phyloP scores from a whole-genome alignment of 441 rosid genomes.

The Kokia cookei region DNA sequence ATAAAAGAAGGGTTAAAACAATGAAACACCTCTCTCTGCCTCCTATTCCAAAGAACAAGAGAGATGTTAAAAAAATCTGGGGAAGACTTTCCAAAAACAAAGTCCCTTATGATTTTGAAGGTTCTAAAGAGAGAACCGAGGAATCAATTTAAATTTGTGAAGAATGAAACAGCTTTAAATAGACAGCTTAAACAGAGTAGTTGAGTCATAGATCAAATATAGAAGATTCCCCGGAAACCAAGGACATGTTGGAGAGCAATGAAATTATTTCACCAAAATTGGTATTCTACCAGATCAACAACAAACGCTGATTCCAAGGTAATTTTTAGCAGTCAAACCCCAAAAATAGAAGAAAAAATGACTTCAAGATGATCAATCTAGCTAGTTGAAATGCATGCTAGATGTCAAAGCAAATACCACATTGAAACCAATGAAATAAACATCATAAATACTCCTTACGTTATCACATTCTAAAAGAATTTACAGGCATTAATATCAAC shows the following conservation, averaged over 20 bases:
- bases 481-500: background rate
- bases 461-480: background rate
- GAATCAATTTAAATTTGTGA: background rate
- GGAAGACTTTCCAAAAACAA: background rate
- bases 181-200: background rate
- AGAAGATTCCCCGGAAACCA: too few species aligned
- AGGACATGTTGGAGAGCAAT: background rate
- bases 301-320: background rate
- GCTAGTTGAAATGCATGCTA: background rate
- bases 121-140: background rate
- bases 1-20: background rate
- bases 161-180: background rate
- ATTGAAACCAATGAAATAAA: background rate
- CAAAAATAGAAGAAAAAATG: background rate
- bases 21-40: conserved; percentile 4
- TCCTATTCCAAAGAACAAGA: conserved; percentile 9
- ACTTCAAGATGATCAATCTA: background rate
- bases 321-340: background rate
- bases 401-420: background rate
- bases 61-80: background rate
- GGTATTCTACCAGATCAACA: background rate
- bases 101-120: background rate
- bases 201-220: background rate
- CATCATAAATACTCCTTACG: background rate
- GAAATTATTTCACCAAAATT: background rate